These are phyloP conservation scores for Aspergillus homomorphus DNA, from an alignment of 495 filamentous ascomycete genomes.

Conservation along the genomic window DNA sequence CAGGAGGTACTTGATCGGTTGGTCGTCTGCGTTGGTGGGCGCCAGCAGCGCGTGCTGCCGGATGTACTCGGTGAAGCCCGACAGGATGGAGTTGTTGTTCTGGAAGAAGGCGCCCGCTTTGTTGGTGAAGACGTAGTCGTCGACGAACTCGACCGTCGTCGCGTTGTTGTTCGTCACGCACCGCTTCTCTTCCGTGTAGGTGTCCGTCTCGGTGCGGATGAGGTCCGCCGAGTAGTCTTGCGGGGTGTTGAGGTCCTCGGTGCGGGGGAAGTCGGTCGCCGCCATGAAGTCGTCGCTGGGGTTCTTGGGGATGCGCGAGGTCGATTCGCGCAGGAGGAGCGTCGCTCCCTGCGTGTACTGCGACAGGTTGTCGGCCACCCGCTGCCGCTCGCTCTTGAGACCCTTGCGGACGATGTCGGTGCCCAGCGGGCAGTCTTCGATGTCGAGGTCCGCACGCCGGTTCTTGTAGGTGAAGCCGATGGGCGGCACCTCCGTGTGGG, in stretches of 20 bases:
- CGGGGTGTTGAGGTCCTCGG: conserved; percentile 11
- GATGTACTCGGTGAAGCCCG: conserved; percentile 84
- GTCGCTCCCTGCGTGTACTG: conserved; percentile 82
- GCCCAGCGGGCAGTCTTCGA: conserved; percentile 95
- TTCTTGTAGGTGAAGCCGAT: conserved; percentile 92
- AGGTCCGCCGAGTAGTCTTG: conserved; percentile 35
- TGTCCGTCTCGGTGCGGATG: conserved; percentile 33
- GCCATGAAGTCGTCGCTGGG: conserved; percentile 10
- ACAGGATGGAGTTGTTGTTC: conserved; percentile 99
- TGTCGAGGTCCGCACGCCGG: conserved; percentile 70
- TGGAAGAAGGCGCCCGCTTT: conserved; percentile 95
- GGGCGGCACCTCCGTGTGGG: conserved; percentile 57
- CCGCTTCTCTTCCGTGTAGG: conserved; percentile 71
- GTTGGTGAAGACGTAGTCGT: conserved; percentile 80
- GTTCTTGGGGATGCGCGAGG: conserved; percentile 61
- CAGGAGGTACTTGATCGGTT: conserved; percentile 75
- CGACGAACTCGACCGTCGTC: conserved; percentile 79
- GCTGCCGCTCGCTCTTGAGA: conserved; percentile 66
- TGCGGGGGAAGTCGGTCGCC: conserved; percentile 10
- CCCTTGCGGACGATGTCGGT: conserved; percentile 79
- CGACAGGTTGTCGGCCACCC: conserved; percentile 64
- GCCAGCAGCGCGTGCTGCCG: conserved; percentile 66
- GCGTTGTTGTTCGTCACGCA: conserved; percentile 84
- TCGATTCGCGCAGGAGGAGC: conserved; percentile 82
- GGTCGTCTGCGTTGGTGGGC: conserved; percentile 27